A percentile compares a stretch with the other conserved stretches of the same genome.
These are phyloP conservation scores for Oryza punctata DNA, from an alignment of 176 grass and related monocot species.

Conservation along the genomic window DNA sequence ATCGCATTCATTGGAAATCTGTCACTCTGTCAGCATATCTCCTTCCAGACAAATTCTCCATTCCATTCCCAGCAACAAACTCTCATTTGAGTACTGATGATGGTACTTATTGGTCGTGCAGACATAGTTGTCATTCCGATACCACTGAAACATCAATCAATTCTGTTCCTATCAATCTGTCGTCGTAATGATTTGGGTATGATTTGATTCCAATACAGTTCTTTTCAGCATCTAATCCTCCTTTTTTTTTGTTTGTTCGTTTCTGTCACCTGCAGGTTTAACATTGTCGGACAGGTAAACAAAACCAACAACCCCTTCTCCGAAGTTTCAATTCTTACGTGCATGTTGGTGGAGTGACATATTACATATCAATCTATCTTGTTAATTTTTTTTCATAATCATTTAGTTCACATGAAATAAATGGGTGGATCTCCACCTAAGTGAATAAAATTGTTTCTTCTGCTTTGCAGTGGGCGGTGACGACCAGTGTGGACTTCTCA, in stretches of 20 bases:
- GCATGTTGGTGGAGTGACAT: too few relatives aligned
- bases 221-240: not conserved
- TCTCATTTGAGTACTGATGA: not conserved
- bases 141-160: not conserved
- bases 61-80: too few relatives aligned
- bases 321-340: not conserved
- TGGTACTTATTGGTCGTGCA: not conserved
- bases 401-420: too few relatives aligned
- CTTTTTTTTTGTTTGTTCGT: not conserved
- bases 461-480: constrained; percentile 85
- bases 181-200: not conserved
- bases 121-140: not conserved
- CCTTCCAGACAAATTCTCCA: not conserved
- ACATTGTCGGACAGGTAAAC: constrained; percentile 92
- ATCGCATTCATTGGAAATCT: not conserved
- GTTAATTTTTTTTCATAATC: too few relatives aligned
- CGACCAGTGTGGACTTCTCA: constrained; percentile 90
- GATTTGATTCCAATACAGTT: not conserved
- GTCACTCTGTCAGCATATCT: not conserved
- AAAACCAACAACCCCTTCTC: not conserved
- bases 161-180: not conserved
- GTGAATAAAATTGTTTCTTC: too few relatives aligned
- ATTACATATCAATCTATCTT: too few relatives aligned
- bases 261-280: constrained; percentile 69
- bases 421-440: too few relatives aligned